A percentile compares a stretch with the other conserved stretches of the same genome.
These are phyloP conservation scores for Austroboletus eburneus DNA, from an alignment of 768 basidiomycete species.

Conservation along the genomic window DNA sequence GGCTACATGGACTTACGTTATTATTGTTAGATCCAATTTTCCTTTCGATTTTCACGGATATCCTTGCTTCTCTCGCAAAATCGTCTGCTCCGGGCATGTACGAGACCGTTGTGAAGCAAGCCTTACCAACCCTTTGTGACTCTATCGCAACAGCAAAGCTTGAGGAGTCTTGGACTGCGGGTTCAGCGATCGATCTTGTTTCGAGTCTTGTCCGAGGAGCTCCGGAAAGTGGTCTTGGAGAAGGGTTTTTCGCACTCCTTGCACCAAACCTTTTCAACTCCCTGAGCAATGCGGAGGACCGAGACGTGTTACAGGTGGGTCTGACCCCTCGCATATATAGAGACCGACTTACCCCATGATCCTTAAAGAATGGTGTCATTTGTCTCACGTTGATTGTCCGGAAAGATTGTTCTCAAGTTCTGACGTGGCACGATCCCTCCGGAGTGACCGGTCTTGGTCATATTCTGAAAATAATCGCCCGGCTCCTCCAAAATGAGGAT, in stretches of 20 bases:
- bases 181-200: slow-evolving; percentile 80
- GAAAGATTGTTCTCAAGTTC: slow-evolving; percentile 79
- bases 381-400: slow-evolving; percentile 82
- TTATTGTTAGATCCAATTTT: slow-evolving; percentile 75
- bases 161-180: slow-evolving; percentile 70
- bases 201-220: slow-evolving; percentile 68
- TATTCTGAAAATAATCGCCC: slow-evolving; percentile 71
- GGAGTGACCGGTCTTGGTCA: slow-evolving; percentile 75
- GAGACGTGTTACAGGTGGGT: slow-evolving; percentile 79
- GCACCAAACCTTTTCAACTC: slow-evolving; percentile 74
- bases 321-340: not conserved
- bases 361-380: slow-evolving; percentile 69
- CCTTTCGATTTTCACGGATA: slow-evolving; percentile 78
- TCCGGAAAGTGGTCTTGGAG: slow-evolving; percentile 60
- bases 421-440: slow-evolving; percentile 65
- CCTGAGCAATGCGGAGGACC: slow-evolving; percentile 70
- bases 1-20: slow-evolving; percentile 2
- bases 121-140: slow-evolving; percentile 68
- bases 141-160: slow-evolving; percentile 55
- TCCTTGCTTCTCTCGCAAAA: slow-evolving; percentile 65
- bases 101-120: slow-evolving; percentile 63
- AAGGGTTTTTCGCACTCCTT: slow-evolving; percentile 72
- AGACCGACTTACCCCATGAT: not conserved
- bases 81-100: slow-evolving; percentile 61
- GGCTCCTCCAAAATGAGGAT: slow-evolving; percentile 71